phyloP scores from a whole-genome alignment of 1,284 basidiomycete species.

The Bondarzewia mesenterica region DNA sequence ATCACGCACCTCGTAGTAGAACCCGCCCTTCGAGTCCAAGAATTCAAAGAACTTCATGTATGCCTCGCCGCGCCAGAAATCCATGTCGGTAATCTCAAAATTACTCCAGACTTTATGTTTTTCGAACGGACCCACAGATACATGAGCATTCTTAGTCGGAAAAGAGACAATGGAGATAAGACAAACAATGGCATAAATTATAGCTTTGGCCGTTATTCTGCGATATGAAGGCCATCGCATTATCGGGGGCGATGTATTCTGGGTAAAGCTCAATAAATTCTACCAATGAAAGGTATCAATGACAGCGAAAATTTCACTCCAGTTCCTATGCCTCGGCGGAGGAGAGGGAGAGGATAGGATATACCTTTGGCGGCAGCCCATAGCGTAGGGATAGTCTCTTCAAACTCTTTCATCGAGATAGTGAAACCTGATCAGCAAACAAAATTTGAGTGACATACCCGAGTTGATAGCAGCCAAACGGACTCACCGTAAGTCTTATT shows the following conservation, averaged over 20 bases:
- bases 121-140: background rate
- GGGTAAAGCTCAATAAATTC: conserved; percentile 60
- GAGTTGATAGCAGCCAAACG: background rate
- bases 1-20: conserved; percentile 76
- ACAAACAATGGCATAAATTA: conserved; percentile 78
- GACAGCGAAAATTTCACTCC: conserved; percentile 41
- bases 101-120: conserved; percentile 58
- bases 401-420: conserved; percentile 70
- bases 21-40: conserved; percentile 66
- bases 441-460: background rate
- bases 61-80: conserved; percentile 50
- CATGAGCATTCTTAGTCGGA: background rate
- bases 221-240: conserved; percentile 63
- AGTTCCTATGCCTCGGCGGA: background rate
- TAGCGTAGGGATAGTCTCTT: conserved; percentile 65
- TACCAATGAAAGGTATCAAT: too few relatives aligned
- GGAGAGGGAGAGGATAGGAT: conserved; percentile 8
- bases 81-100: conserved; percentile 70
- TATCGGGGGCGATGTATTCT: conserved; percentile 54
- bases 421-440: conserved; percentile 55
- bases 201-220: conserved; percentile 55
- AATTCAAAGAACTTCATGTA: conserved; percentile 70
- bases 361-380: conserved; percentile 61
- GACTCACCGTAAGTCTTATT: conserved; percentile 56
- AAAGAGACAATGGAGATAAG: conserved; percentile 19